Evolutionary conservation across 495 filamentous ascomycete genomes (phyloP).

Genomic region (Penicillium daleae): DNA sequence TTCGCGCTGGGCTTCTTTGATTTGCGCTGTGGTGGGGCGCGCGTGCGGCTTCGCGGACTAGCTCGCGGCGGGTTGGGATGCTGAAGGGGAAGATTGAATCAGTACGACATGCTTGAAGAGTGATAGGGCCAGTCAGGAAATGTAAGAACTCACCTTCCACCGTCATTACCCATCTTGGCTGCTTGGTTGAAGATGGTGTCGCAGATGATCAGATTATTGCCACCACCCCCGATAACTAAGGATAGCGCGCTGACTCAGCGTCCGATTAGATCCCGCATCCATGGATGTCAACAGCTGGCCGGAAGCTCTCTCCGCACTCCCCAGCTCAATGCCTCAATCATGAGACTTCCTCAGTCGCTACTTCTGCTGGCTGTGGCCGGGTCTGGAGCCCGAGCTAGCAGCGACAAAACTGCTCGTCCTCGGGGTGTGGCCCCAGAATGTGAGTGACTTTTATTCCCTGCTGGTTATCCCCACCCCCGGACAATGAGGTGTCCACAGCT

Average conservation of each 20-base stretch:
- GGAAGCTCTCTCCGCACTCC: slow-evolving; percentile 44
- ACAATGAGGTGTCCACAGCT: slow-evolving; percentile 24
- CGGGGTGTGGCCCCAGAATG: slow-evolving; percentile 73
- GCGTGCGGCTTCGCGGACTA: slow-evolving; percentile 86
- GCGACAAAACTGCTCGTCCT: slow-evolving; percentile 54
- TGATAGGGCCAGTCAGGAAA: neutral
- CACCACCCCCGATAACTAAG: slow-evolving; percentile 26
- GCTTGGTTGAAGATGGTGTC: slow-evolving; percentile 6
- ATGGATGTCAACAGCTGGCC: slow-evolving; percentile 48
- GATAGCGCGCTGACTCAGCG: slow-evolving; percentile 36
- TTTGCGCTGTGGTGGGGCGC: slow-evolving; percentile 80
- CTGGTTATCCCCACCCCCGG: slow-evolving; percentile 25
- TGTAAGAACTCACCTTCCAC: slow-evolving; percentile 65
- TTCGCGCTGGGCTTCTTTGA: slow-evolving; percentile 86
- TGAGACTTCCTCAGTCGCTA: slow-evolving; percentile 48
- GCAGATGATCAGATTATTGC: slow-evolving; percentile 15
- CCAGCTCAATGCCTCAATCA: slow-evolving; percentile 49
- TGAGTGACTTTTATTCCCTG: slow-evolving; percentile 40
- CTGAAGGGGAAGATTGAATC: slow-evolving; percentile 34
- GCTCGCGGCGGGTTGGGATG: slow-evolving; percentile 93
- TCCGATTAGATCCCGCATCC: slow-evolving; percentile 25
- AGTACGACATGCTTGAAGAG: neutral
- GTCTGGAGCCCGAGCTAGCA: slow-evolving; percentile 43
- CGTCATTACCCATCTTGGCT: slow-evolving; percentile 89
- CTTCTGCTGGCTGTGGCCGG: slow-evolving; percentile 45